Conservation (phyloP, 140 eudicot genomes). For the Ambrosia hybrid region DNA sequence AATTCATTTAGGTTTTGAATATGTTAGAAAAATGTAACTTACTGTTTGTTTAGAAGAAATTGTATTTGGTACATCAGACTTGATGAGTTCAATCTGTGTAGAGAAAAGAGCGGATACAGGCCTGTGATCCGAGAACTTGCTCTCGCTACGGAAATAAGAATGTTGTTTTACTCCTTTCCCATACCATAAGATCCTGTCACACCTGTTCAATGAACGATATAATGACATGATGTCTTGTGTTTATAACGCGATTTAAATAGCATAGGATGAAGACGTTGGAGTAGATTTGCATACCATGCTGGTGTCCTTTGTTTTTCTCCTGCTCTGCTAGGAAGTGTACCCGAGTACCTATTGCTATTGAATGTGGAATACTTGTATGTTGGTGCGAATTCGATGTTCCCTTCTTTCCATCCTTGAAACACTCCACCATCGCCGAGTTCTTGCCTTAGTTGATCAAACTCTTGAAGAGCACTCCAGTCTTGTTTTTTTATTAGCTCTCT, state of each 20-base stretch:
- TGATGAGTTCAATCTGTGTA: constrained; percentile 54
- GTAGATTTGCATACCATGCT: constrained; percentile 61
- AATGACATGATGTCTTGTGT: neutral
- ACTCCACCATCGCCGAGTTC: constrained; percentile 80
- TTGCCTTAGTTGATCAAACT: constrained; percentile 69
- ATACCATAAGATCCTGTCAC: constrained; percentile 96
- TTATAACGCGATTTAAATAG: neutral
- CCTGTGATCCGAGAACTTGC: constrained; percentile 91
- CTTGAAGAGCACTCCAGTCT: constrained; percentile 76
- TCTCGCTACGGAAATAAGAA: constrained; percentile 78
- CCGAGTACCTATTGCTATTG: constrained; percentile 73
- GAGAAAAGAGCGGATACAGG: constrained; percentile 94
- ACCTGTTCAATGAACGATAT: constrained; percentile 51
- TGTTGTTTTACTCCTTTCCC: constrained; percentile 90
- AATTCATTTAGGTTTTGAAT: constrained; percentile 21
- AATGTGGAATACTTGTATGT: constrained; percentile 79
- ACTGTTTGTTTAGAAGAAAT: constrained; percentile 34
- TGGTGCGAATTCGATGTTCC: constrained; percentile 86
- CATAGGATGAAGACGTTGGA: neutral
- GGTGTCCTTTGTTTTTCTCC: constrained; percentile 97
- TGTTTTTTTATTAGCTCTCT: constrained; percentile 65
- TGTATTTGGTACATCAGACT: constrained; percentile 26
- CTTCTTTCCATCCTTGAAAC: constrained; percentile 94
- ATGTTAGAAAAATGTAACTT: constrained; percentile 30
- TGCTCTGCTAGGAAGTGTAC: constrained; percentile 61